phyloP scores from a whole-genome alignment of 495 filamentous ascomycete genomes.

The Neurospora sp. region DNA sequence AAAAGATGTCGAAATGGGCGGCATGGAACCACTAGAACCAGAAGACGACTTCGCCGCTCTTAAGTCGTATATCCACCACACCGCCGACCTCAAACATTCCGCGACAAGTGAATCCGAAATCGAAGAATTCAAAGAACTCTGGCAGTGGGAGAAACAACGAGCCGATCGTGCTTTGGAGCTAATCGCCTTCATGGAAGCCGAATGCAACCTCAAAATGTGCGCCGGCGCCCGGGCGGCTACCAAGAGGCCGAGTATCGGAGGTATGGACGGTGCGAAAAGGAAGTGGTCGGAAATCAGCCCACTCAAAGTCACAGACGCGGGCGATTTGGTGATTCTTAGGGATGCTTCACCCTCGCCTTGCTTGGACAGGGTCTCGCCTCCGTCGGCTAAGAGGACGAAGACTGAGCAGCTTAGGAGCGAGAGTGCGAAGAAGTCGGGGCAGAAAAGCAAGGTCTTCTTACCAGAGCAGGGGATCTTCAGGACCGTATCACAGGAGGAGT shows the following conservation, averaged over 20 bases:
- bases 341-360: slow-evolving; percentile 12
- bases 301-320: slow-evolving; percentile 28
- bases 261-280: slow-evolving; percentile 14
- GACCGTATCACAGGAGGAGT: slow-evolving; percentile 37
- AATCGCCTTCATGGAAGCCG: slow-evolving; percentile 71
- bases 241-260: slow-evolving; percentile 7
- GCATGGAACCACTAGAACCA: slow-evolving; percentile 19
- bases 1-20: slow-evolving; percentile 5
- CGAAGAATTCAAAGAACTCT: slow-evolving; percentile 50
- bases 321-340: slow-evolving; percentile 34
- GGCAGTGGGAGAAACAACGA: slow-evolving; percentile 54
- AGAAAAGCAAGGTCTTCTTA: slow-evolving; percentile 36
- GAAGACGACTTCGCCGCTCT: slow-evolving; percentile 40
- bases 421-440: slow-evolving; percentile 10
- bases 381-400: slow-evolving; percentile 18
- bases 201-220: slow-evolving; percentile 69
- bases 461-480: slow-evolving; percentile 44
- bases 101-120: slow-evolving; percentile 40
- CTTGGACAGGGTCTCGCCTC: slow-evolving; percentile 2
- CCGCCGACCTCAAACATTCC: slow-evolving; percentile 31
- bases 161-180: slow-evolving; percentile 60
- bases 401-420: slow-evolving; percentile 15
- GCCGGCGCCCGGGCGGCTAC: slow-evolving; percentile 35
- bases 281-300: slow-evolving; percentile 15
- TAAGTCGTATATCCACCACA: slow-evolving; percentile 25